Percentiles rank a stretch among this genome's conserved stretches.
These are phyloP conservation scores for Sarcocystis neurona DNA, from an alignment of 169 alveolate genomes.

Conservation along the genomic window DNA sequence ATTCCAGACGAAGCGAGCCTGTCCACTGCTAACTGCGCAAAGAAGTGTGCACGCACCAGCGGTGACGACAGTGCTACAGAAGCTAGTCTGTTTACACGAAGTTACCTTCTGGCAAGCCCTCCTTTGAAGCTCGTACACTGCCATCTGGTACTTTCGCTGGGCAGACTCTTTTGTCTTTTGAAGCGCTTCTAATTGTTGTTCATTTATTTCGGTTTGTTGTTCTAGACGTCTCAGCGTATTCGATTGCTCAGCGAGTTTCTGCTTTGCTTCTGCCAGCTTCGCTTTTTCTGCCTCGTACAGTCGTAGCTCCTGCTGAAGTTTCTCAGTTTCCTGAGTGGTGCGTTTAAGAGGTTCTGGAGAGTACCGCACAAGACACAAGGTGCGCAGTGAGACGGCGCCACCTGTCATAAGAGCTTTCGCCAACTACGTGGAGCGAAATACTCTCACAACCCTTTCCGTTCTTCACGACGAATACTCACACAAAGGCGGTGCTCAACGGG, in stretches of 20 bases:
- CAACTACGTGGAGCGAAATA: too few relatives aligned
- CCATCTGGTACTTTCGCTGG: conserved; percentile 10
- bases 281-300: conserved; percentile 39
- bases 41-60: too few relatives aligned
- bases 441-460: too few relatives aligned
- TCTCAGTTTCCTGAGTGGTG: conserved; percentile 14
- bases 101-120: conserved; percentile 45
- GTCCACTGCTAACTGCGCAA: too few relatives aligned
- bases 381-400: neutral
- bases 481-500: too few relatives aligned
- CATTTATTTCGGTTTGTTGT: conserved; percentile 26
- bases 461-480: too few relatives aligned
- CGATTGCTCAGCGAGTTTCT: neutral
- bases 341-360: conserved; percentile 18
- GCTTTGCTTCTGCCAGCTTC: conserved; percentile 16
- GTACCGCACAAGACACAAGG: too few relatives aligned
- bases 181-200: conserved; percentile 45
- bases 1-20: too few relatives aligned
- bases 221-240: conserved; percentile 3
- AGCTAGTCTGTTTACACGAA: too few relatives aligned
- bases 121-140: conserved; percentile 38
- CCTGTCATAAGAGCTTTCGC: neutral
- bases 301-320: conserved; percentile 3
- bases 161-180: neutral
- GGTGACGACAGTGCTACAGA: too few relatives aligned